A percentile compares a stretch with the other conserved stretches of the same genome.
Evolutionary conservation across 2,329 filamentous ascomycete genomes (phyloP).

Genomic region (Beauveria rudraprayagi): DNA sequence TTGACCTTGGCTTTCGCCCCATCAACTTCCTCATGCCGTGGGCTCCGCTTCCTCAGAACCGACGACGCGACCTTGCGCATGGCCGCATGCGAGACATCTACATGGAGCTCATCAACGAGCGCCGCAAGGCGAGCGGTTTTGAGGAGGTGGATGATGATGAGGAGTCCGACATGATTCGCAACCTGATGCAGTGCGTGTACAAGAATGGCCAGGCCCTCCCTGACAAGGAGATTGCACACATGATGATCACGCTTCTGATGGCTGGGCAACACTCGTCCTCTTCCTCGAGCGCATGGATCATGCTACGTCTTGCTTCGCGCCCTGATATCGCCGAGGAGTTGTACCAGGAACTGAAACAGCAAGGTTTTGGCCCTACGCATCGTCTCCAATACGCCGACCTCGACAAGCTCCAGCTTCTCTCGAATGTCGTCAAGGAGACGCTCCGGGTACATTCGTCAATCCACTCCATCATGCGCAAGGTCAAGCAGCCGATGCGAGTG

Average conservation of each 20-base stretch:
- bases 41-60: slow-evolving; percentile 70
- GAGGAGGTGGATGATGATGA: slow-evolving; percentile 33
- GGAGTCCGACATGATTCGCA: slow-evolving; percentile 66
- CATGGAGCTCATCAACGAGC: slow-evolving; percentile 59
- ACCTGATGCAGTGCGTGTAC: slow-evolving; percentile 69
- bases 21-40: slow-evolving; percentile 79
- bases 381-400: slow-evolving; percentile 27
- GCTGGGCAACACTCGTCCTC: slow-evolving; percentile 76
- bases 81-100: slow-evolving; percentile 64
- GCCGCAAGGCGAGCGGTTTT: slow-evolving; percentile 38
- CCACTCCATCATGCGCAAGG: slow-evolving; percentile 65
- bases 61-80: slow-evolving; percentile 62
- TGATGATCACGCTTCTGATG: slow-evolving; percentile 88
- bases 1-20: slow-evolving; percentile 65
- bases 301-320: slow-evolving; percentile 64
- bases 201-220: slow-evolving; percentile 62
- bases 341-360: slow-evolving; percentile 54
- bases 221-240: slow-evolving; percentile 70
- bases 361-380: slow-evolving; percentile 16
- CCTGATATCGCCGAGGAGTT: slow-evolving; percentile 65
- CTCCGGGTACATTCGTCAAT: slow-evolving; percentile 64
- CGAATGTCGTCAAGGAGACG: slow-evolving; percentile 56
- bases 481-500: slow-evolving; percentile 57
- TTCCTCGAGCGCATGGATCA: slow-evolving; percentile 69
- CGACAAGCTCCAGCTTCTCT: slow-evolving; percentile 1